Conservation (phyloP, 768 basidiomycete species). For the Mycena amicta region DNA sequence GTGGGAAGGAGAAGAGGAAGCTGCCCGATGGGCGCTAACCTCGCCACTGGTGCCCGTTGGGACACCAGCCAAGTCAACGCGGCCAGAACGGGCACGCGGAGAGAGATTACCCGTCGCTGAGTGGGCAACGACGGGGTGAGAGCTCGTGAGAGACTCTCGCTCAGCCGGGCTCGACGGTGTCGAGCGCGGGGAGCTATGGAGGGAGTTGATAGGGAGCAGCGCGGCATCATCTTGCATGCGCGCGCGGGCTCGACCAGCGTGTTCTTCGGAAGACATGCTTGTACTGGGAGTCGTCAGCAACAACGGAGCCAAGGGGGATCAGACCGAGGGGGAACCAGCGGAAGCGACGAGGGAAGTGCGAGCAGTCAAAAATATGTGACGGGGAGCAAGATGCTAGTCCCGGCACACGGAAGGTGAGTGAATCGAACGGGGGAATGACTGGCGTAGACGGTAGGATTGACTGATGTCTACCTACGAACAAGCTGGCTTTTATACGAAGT, state of each 20-base stretch:
- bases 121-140: not conserved
- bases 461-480: not conserved
- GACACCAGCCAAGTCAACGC: not conserved
- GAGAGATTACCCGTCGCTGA: not conserved
- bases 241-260: too few relatives aligned
- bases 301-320: not conserved
- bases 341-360: not conserved
- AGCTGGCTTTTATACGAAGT: not conserved
- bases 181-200: not conserved
- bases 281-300: not conserved
- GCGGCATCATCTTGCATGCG: too few relatives aligned
- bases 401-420: not conserved
- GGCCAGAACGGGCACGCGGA: not conserved
- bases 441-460: not conserved
- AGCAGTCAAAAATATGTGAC: conserved; percentile 1
- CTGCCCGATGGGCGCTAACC: not conserved
- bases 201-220: not conserved
- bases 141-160: not conserved
- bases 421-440: not conserved
- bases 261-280: not conserved
- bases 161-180: not conserved
- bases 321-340: not conserved
- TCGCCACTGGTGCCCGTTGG: not conserved
- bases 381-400: not conserved
- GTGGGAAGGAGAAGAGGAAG: not conserved